Evolutionary conservation across 31 red algal genomes (phyloP), one percentile per base, ranked within the genome.

Genomic region (Bonnemaisonia californica): DNA sequence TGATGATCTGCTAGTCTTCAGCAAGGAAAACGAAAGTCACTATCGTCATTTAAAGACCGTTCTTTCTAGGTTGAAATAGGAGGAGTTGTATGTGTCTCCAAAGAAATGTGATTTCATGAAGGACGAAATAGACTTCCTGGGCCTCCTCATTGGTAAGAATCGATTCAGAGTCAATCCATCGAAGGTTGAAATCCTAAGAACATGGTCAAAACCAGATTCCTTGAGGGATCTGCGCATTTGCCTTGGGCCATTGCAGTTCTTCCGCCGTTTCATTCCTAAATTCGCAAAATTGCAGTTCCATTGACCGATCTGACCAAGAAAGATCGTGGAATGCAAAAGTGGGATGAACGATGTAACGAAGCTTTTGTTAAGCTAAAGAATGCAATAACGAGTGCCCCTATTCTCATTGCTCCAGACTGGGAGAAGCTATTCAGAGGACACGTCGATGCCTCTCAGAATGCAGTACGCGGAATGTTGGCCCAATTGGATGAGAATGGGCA

Each of bases 301-400:
- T 48, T 81, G 59, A 81, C 77, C n/a, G 41, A 81, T 26, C 77
- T 81, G 23, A 69, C 37, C 31, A 81, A 81, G 32, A 81, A 81
- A 48, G 61, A 76, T 24, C 28, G 13, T 31, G 45, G 72, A 27
- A 56, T 76, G 12, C 16, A 58, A 7, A 57, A 58, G 23, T 76
- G 72, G 47, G 31, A 76, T 76, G 72, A 76, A 27, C 7, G 32
- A 32, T 76, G 72, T 32, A n/a, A 76, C 35, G n/a, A 3, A n/a
- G 21, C 76, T 22, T 80, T 80, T 64, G 27, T 35, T 19, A 28
- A 65, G 24, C 13, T 80, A 4, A 64, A 80, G 45, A n/a, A 64
- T 8, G 55, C 57, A 12, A 16, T 80, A 21, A 80, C 36, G 7
- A 4, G 18, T n/a, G 40, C 72, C 7, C 72, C 72, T 26, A 38